Conservation (phyloP, 2,329 filamentous ascomycete genomes). For the Diplodia sapinea region DNA sequence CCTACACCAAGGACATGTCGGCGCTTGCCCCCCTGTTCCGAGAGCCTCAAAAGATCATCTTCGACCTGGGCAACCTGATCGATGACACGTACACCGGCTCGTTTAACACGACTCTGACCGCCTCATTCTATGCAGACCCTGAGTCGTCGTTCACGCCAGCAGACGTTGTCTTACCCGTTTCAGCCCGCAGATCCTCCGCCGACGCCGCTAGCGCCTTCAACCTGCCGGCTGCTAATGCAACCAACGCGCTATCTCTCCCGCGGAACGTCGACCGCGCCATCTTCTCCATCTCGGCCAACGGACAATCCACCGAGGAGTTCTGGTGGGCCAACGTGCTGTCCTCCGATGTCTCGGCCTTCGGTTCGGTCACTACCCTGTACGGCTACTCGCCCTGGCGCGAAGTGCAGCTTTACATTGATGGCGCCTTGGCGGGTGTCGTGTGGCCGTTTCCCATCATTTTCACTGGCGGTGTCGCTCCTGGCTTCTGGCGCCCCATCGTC, state of each 20-base stretch:
- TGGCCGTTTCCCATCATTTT: constrained; percentile 87
- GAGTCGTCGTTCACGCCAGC: constrained; percentile 55
- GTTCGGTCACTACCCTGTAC: constrained; percentile 61
- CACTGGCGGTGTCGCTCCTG: constrained; percentile 78
- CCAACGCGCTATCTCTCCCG: constrained; percentile 67
- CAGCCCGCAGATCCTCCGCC: constrained; percentile 57
- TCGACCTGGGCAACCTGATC: constrained; percentile 78
- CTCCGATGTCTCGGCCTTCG: constrained; percentile 65
- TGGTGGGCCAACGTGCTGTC: constrained; percentile 82
- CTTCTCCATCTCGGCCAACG: constrained; percentile 77
- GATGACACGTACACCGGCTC: constrained; percentile 72
- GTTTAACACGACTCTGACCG: constrained; percentile 76
- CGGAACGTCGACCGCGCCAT: constrained; percentile 71
- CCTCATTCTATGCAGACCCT: constrained; percentile 68
- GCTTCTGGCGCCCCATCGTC: constrained; percentile 78
- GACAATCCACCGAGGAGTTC: constrained; percentile 78
- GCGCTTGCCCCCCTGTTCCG: constrained; percentile 72
- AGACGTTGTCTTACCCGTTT: constrained; percentile 70
- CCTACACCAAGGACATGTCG: constrained; percentile 79
- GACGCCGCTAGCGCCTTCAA: constrained; percentile 69
- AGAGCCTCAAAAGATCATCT: constrained; percentile 73
- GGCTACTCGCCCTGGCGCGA: constrained; percentile 79
- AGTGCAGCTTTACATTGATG: constrained; percentile 77
- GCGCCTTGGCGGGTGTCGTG: constrained; percentile 71
- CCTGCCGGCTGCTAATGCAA: constrained; percentile 67